Conservation (phyloP, 108 stramenopile genomes). For the Mediolabrus comicus region DNA sequence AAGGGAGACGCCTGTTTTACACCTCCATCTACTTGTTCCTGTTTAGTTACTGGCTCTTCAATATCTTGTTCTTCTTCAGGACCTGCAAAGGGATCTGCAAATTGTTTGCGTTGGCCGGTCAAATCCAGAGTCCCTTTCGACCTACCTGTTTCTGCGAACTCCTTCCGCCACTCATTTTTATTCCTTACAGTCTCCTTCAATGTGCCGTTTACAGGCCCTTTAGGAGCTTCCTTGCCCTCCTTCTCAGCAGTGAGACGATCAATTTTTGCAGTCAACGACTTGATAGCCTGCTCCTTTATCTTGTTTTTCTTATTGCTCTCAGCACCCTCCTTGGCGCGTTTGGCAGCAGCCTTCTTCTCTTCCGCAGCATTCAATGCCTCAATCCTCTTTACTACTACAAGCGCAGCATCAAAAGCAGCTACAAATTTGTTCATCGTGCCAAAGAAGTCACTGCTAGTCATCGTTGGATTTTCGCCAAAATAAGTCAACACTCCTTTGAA, state of each 20-base stretch:
- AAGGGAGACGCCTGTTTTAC: background rate
- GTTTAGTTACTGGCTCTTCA: background rate
- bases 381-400: constrained; percentile 63
- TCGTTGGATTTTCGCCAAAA: constrained; percentile 89
- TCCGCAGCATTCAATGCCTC: constrained; percentile 51
- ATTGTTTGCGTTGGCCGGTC: constrained; percentile 27
- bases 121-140: constrained; percentile 27
- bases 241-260: constrained; percentile 2
- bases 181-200: background rate
- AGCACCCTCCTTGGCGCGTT: constrained; percentile 29
- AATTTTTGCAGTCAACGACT: background rate
- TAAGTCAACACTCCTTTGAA: constrained; percentile 65
- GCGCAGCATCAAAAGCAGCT: constrained; percentile 60
- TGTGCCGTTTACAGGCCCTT: background rate
- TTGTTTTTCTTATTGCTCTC: constrained; percentile 11
- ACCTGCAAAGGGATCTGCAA: constrained; percentile 20
- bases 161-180: background rate
- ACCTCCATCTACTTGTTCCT: background rate
- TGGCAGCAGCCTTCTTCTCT: constrained; percentile 45
- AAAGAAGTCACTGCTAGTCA: constrained; percentile 86
- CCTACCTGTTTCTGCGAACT: background rate
- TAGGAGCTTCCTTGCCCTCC: background rate
- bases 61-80: background rate
- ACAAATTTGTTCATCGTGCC: constrained; percentile 80
- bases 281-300: background rate